A percentile compares a stretch with the other conserved stretches of the same genome.
Conservation (phyloP, 495 filamentous ascomycete species). For the Talaromyces proteolyticus region DNA sequence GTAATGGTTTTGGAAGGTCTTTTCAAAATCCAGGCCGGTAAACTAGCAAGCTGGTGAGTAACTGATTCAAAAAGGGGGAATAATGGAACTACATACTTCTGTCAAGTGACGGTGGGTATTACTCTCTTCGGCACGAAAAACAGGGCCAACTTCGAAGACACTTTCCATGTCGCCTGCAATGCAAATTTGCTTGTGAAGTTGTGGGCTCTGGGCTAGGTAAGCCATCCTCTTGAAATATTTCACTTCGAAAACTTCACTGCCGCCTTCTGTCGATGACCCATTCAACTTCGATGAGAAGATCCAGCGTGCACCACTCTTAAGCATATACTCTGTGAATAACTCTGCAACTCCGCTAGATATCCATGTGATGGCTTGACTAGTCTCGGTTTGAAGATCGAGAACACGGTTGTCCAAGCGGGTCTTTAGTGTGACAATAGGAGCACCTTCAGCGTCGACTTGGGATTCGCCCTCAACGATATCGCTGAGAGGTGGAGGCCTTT, state of each 20-base stretch:
- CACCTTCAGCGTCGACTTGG: slow-evolving; percentile 39
- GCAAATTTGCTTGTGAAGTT: slow-evolving; percentile 95
- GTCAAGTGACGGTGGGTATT: slow-evolving; percentile 97
- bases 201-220: slow-evolving; percentile 87
- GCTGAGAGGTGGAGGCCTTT: slow-evolving; percentile 38
- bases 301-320: slow-evolving; percentile 70
- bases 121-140: slow-evolving; percentile 95
- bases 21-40: slow-evolving; percentile 94
- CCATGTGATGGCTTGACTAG: slow-evolving; percentile 79
- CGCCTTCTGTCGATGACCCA: slow-evolving; percentile 87
- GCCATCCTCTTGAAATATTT: slow-evolving; percentile 85
- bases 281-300: slow-evolving; percentile 89
- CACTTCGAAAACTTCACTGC: slow-evolving; percentile 86
- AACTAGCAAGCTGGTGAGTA: slow-evolving; percentile 41
- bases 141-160: slow-evolving; percentile 87
- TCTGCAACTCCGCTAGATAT: slow-evolving; percentile 78
- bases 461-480: slow-evolving; percentile 37
- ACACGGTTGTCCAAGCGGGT: slow-evolving; percentile 84
- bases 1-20: slow-evolving; percentile 87
- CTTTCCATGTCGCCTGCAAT: slow-evolving; percentile 88
- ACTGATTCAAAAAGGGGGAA: background rate
- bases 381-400: slow-evolving; percentile 82
- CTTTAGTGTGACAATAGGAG: slow-evolving; percentile 63
- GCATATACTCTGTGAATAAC: slow-evolving; percentile 75
- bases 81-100: slow-evolving; percentile 42